Evolutionary conservation across 495 filamentous ascomycete genomes (phyloP).

Genomic region (Penicillium parvum): DNA sequence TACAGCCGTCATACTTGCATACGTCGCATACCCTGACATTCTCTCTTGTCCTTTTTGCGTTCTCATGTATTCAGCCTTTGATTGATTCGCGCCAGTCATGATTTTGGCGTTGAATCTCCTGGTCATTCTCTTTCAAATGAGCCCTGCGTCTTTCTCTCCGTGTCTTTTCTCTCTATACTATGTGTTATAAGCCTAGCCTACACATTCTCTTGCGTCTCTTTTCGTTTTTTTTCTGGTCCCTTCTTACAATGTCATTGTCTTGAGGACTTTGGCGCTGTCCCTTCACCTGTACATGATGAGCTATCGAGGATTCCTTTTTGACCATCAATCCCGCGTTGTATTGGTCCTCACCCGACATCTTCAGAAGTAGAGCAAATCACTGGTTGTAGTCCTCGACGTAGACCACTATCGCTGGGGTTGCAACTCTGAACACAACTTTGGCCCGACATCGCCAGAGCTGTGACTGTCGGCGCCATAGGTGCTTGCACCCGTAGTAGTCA

Average conservation of each 20-base stretch:
- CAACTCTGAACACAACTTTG: too few relatives aligned
- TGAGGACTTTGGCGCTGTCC: constrained; percentile 1
- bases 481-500: not conserved
- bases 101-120: constrained; percentile 33
- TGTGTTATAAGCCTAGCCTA: constrained; percentile 19
- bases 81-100: constrained; percentile 39
- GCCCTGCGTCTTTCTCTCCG: constrained; percentile 7
- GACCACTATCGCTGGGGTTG: too few relatives aligned
- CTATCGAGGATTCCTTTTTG: constrained; percentile 19
- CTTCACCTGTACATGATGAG: constrained; percentile 33
- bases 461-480: too few relatives aligned
- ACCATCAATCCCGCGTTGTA: constrained; percentile 6
- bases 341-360: not conserved
- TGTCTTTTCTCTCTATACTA: constrained; percentile 4
- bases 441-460: too few relatives aligned
- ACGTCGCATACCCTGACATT: constrained; percentile 28
- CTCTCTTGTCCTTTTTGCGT: constrained; percentile 24
- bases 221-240: constrained; percentile 10
- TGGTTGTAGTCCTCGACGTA: too few relatives aligned
- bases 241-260: constrained; percentile 6
- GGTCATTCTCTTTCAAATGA: constrained; percentile 23
- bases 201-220: constrained; percentile 22
- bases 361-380: constrained; percentile 4
- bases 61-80: constrained; percentile 18
- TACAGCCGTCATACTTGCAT: constrained; percentile 19